Base-by-base conservation (phyloP, 768 basidiomycete species). In the Coprinopsis marcescibilis region DNA sequence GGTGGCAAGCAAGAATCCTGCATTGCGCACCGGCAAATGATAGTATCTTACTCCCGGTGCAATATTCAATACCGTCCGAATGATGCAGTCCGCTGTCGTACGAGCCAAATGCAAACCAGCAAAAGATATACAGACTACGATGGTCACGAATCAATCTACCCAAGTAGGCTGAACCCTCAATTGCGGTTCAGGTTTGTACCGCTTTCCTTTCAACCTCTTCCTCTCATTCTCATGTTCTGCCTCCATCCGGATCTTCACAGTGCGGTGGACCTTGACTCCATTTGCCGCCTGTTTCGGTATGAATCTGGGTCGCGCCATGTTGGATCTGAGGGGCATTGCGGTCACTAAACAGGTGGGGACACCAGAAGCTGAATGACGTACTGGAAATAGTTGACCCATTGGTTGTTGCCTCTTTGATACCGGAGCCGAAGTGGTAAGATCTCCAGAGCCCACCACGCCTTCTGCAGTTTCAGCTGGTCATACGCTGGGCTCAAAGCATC, bases 401-500 rank as follows among this genome's bases (percentile, higher is more conserved):
- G 37, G 44, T 67, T 62, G 48, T 72, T 61, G 4, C 57, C 56
- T 39, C 51, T 60, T 52, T 73, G 73, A 49, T 65, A 71, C 43
- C 65, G 58, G 47, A 69, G 57, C 13, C 59, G 59, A 45, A 76
- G 35, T 3, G 78, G 81, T 12, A 80, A 34, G 6, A 76, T 4
- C 59, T 90, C 88, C 32, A 89, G 64, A 26, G 78, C 44, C 88
- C 87, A 89, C 87, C 88, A 89, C 0, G 21, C 34, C 38, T 53
- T 65, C 24, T 60, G 53, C 1, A 76, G 40, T 33, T 54, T 51
- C 20, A 89, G 67, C 57, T 84, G 75, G 57, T 89, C 85, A 52
- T 81, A 83, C 1, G 68, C 60, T 0, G 75, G 78, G 26, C 69
- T 65, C 12, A 82, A 45, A 3, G 78, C 76, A 53, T 88, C 86